phyloP scores from a whole-genome alignment of 2,329 filamentous ascomycete genomes.

The Bertia moriformis region DNA sequence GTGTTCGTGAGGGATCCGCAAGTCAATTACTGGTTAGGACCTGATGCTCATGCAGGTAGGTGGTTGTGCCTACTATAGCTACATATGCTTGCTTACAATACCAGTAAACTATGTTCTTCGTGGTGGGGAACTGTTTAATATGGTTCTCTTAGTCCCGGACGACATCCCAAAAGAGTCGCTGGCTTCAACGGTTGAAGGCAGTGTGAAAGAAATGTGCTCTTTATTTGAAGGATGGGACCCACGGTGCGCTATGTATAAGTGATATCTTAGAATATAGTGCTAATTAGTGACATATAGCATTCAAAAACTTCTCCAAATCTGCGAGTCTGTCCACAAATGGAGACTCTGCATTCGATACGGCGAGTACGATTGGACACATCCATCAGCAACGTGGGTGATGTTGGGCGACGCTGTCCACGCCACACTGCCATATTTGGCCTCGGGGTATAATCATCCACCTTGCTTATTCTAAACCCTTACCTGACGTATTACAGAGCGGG shows the following conservation, averaged over 20 bases:
- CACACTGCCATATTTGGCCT: slow-evolving; percentile 46
- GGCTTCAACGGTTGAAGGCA: slow-evolving; percentile 26
- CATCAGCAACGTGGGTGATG: slow-evolving; percentile 38
- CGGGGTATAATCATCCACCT: slow-evolving; percentile 28
- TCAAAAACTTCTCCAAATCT: slow-evolving; percentile 38
- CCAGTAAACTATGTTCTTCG: slow-evolving; percentile 32
- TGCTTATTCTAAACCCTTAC: too few relatives aligned
- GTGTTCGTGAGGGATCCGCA: slow-evolving; percentile 28
- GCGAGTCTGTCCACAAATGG: slow-evolving; percentile 46
- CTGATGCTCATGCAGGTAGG: slow-evolving; percentile 28
- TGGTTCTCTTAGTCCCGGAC: slow-evolving; percentile 33
- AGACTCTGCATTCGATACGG: slow-evolving; percentile 38
- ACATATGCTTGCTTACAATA: too few relatives aligned
- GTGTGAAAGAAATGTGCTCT: slow-evolving; percentile 35
- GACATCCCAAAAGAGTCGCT: slow-evolving; percentile 27
- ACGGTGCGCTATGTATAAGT: too few relatives aligned
- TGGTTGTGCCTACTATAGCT: background rate
- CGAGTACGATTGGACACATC: slow-evolving; percentile 40
- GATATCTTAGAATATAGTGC: too few relatives aligned
- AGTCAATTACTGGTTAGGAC: slow-evolving; percentile 36
- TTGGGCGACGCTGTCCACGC: slow-evolving; percentile 52
- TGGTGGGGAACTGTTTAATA: slow-evolving; percentile 30
- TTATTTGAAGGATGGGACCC: slow-evolving; percentile 44
- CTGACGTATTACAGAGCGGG: slow-evolving; percentile 31
- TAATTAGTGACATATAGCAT: too few relatives aligned